phyloP scores from a whole-genome alignment of 129 eudicot species.

The Deinandra increscens region DNA sequence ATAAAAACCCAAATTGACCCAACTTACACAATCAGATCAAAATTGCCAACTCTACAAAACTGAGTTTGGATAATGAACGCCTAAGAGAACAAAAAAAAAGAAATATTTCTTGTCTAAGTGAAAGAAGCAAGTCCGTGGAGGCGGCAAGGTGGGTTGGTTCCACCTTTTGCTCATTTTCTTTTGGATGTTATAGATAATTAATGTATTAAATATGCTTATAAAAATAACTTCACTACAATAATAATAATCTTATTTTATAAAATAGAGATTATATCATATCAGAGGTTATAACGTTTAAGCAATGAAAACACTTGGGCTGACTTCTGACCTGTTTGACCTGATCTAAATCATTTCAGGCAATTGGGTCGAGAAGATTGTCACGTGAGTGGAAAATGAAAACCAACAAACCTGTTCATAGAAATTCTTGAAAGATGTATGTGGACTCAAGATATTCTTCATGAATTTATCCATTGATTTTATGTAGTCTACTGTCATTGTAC shows the following conservation, averaged over 20 bases:
- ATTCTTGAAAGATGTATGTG: constrained; percentile 48
- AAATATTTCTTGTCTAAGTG: background rate
- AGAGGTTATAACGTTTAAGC: background rate
- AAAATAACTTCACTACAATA: background rate
- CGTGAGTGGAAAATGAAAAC: background rate
- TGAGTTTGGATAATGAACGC: background rate
- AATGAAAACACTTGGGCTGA: background rate
- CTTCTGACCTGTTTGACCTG: background rate
- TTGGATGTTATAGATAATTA: background rate
- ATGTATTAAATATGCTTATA: background rate
- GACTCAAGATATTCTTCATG: constrained; percentile 49
- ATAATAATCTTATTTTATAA: background rate
- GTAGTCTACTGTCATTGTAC: constrained; percentile 53
- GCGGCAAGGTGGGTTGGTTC: background rate
- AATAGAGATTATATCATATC: background rate
- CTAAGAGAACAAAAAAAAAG: background rate
- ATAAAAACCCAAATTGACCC: constrained; percentile 4
- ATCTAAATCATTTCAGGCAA: background rate
- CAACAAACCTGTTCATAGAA: constrained; percentile 58
- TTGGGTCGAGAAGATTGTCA: background rate
- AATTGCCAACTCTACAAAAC: background rate
- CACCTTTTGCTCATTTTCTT: background rate
- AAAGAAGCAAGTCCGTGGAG: background rate
- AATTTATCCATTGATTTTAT: constrained; percentile 49
- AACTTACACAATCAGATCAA: background rate